A percentile compares a stretch with the other conserved stretches of the same genome.
phyloP scores from a whole-genome alignment of 2,329 filamentous ascomycete species.

The Magnaporthiopsis incrustans region DNA sequence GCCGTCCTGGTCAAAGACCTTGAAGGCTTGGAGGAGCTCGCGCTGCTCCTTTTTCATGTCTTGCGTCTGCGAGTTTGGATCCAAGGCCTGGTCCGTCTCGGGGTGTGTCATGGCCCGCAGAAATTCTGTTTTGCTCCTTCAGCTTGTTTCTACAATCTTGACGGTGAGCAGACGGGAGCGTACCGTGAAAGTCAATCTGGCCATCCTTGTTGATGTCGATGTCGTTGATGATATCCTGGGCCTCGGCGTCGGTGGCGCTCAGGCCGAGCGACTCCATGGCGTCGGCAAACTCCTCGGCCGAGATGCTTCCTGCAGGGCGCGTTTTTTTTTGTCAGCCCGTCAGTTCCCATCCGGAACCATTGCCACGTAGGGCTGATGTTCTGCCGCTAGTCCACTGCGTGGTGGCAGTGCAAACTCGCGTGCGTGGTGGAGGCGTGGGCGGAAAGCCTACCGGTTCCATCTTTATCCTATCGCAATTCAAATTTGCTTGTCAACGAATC shows the following conservation, averaged over 20 bases:
- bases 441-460: constrained; percentile 5
- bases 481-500: constrained; percentile 66
- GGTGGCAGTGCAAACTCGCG: not conserved
- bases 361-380: not conserved
- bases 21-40: constrained; percentile 58
- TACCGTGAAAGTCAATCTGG: constrained; percentile 57
- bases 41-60: constrained; percentile 27
- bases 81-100: constrained; percentile 44
- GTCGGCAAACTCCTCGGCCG: constrained; percentile 53
- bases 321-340: not conserved
- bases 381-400: not conserved
- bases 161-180: not conserved
- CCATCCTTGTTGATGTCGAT: constrained; percentile 58
- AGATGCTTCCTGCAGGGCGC: constrained; percentile 46
- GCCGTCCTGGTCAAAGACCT: constrained; percentile 58
- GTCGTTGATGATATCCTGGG: constrained; percentile 61
- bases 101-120: constrained; percentile 58
- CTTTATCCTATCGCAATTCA: constrained; percentile 2
- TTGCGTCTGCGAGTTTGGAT: not conserved
- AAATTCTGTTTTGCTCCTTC: constrained; percentile 39
- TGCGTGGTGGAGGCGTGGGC: not conserved
- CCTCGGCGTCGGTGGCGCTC: constrained; percentile 53
- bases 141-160: no score
- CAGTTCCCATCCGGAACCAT: no score
- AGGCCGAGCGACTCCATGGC: constrained; percentile 58